Base-by-base conservation (phyloP, 129 eudicot species). In the Saussurea involucrata region DNA sequence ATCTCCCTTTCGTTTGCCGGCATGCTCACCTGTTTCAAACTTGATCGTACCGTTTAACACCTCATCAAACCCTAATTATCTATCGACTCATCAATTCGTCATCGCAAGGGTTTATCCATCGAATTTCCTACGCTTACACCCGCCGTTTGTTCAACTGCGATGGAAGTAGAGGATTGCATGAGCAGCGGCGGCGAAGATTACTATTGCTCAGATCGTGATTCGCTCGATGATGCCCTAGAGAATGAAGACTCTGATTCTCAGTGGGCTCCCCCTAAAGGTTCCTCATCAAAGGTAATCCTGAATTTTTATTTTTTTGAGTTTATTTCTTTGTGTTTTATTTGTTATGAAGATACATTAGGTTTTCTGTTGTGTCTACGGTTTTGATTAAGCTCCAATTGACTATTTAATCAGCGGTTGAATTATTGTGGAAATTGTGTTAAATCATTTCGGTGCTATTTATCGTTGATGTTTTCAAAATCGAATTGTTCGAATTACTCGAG, bases 171-270 rank as follows among this genome's bases (percentile, higher is more conserved):
- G 69, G 95, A 89, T 84, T 86, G 75, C 61, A 72, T 74, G 82
- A 89, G 89, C 58, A 81, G 91, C 60, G 90, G 78, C 61, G 82
- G 85, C 10, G 94, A 86, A 28, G 93, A 91, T 36, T 74, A 80
- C 79, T 88, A 58, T 70, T 74, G 81, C 71, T 82, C 85, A 36
- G 89, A 84, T 81, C 78, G 71, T 24, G 93, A 88, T 4, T 90
- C 90, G 64, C 74, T 85, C 24, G 84, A 78, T 63, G 92, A 76
- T 57, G 61, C 76, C 25, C 86, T 86, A 12, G 83, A 86, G 29
- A 88, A 86, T 4, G 98, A 87, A 40, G 74, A 86, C 31, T 57
- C 86, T 49, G 86, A 82, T 72, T 53, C 84, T 63, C 85, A 65
- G 63, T 83, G 88, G 85, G 78, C 68, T 74, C 82, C 84, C 4